Evolutionary conservation across 2,329 filamentous ascomycete species (phyloP).

Genomic region (Trichoderma sp.): DNA sequence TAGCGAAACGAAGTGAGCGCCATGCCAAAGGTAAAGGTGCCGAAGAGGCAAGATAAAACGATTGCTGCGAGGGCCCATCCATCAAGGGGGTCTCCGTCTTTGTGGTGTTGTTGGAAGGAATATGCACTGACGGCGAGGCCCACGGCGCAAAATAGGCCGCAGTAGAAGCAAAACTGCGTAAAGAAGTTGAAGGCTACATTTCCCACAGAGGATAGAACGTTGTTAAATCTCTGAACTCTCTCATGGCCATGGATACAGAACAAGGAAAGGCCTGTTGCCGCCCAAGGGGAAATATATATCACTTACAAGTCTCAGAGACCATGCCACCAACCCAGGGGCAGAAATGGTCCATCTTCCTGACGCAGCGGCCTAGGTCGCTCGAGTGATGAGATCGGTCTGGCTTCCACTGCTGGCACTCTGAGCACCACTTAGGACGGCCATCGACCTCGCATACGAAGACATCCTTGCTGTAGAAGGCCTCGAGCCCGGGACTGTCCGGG

Average conservation of each 20-base stretch:
- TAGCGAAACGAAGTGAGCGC: slow-evolving; percentile 68
- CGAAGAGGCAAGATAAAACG: slow-evolving; percentile 68
- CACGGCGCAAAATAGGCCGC: slow-evolving; percentile 63
- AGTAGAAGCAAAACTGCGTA: slow-evolving; percentile 79
- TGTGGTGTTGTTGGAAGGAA: slow-evolving; percentile 56
- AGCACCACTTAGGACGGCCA: slow-evolving; percentile 85
- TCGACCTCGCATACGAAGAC: slow-evolving; percentile 81
- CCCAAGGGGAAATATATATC: background rate
- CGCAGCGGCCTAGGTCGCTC: slow-evolving; percentile 75
- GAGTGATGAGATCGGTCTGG: slow-evolving; percentile 86
- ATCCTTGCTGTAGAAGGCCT: slow-evolving; percentile 77
- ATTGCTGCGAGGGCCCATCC: slow-evolving; percentile 65
- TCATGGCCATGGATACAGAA: background rate
- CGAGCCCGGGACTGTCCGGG: slow-evolving; percentile 66
- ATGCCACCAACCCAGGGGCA: slow-evolving; percentile 97
- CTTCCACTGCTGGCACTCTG: slow-evolving; percentile 81
- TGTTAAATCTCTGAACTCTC: background rate
- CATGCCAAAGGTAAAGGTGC: slow-evolving; percentile 80
- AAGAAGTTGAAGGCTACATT: slow-evolving; percentile 80
- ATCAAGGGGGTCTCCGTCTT: slow-evolving; percentile 45
- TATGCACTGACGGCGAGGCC: slow-evolving; percentile 63
- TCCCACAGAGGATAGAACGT: background rate
- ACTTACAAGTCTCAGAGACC: slow-evolving; percentile 72
- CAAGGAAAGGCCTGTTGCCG: background rate
- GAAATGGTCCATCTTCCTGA: slow-evolving; percentile 90